phyloP scores from a whole-genome alignment of 2,329 filamentous ascomycete genomes.

The Sclerotinia spermophila region DNA sequence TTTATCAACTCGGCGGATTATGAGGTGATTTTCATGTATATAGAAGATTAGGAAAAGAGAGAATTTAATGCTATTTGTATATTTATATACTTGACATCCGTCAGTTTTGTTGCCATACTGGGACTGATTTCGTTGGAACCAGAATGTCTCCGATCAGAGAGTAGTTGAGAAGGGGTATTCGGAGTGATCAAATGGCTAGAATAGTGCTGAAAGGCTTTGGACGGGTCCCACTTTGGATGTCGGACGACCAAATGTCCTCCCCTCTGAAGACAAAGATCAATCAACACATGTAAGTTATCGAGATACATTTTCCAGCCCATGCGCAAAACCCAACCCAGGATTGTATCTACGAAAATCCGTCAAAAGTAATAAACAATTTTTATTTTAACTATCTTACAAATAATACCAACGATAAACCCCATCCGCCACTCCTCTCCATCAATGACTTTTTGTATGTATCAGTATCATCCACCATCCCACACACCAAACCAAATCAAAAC shows the following conservation, averaged over 20 bases:
- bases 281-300: neutral
- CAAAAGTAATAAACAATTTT: neutral
- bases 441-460: neutral
- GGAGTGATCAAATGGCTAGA: neutral
- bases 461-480: neutral
- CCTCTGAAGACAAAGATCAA: neutral
- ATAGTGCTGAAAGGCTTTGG: neutral
- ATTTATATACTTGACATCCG: neutral
- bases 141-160: neutral
- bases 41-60: neutral
- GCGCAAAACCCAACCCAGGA: neutral
- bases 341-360: neutral
- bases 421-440: neutral
- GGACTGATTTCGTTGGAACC: neutral
- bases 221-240: neutral
- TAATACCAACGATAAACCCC: neutral
- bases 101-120: neutral
- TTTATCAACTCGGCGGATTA: neutral
- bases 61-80: neutral
- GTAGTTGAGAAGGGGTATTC: neutral
- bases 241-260: neutral
- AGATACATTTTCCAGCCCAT: neutral
- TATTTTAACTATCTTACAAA: neutral
- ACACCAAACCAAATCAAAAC: conserved; percentile 1
- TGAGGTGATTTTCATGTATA: neutral